These are phyloP conservation scores for Xylaria grammica DNA, from an alignment of 495 filamentous ascomycete species.

Conservation along the genomic window DNA sequence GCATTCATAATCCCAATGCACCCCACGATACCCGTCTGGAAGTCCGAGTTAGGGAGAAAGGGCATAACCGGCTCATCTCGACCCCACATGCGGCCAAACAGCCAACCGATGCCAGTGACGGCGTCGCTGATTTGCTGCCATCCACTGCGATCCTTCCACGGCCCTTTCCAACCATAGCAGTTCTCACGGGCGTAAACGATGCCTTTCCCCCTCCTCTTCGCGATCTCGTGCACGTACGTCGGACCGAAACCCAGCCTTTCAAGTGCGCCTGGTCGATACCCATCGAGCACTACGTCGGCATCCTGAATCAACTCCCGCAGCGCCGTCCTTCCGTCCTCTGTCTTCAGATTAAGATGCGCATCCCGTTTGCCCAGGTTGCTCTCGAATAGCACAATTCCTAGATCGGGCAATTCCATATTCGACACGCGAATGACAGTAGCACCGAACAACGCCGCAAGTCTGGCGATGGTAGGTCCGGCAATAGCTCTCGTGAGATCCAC, in stretches of 20 bases:
- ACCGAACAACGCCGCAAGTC: constrained; percentile 61
- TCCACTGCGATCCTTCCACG: constrained; percentile 55
- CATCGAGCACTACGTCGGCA: constrained; percentile 64
- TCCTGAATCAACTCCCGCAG: constrained; percentile 54
- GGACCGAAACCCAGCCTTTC: constrained; percentile 59
- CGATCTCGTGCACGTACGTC: constrained; percentile 55
- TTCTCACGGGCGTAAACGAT: constrained; percentile 61
- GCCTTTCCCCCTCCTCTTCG: constrained; percentile 48
- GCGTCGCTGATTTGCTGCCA: constrained; percentile 65
- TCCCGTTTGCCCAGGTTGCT: constrained; percentile 66
- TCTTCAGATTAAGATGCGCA: constrained; percentile 54
- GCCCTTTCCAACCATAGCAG: constrained; percentile 63
- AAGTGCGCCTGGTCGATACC: constrained; percentile 58
- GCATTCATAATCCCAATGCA: constrained; percentile 61
- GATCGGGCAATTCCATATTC: constrained; percentile 57
- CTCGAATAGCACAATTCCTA: constrained; percentile 50
- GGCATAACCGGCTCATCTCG: constrained; percentile 62
- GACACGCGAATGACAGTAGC: constrained; percentile 67
- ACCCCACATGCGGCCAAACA: constrained; percentile 65
- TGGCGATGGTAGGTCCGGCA: constrained; percentile 60
- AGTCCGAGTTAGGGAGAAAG: constrained; percentile 70
- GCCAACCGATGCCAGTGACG: constrained; percentile 58
- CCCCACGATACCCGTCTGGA: constrained; percentile 60
- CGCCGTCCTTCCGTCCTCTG: constrained; percentile 46
- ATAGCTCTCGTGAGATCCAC: constrained; percentile 67